These are phyloP conservation scores for Aristolochia californica DNA, from an alignment of 164 flowering plant genomes.

Conservation along the genomic window DNA sequence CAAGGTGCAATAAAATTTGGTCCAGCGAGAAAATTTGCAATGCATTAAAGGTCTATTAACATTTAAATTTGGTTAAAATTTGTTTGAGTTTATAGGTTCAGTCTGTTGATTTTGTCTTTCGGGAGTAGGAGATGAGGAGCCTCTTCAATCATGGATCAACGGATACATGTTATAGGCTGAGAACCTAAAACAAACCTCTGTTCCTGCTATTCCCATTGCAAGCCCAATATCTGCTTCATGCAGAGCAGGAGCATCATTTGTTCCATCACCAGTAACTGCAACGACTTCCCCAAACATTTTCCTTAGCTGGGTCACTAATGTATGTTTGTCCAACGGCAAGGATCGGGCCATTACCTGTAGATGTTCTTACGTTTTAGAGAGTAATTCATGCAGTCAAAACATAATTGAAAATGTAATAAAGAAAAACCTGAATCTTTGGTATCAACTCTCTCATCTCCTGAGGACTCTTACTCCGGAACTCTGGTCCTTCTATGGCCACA, in stretches of 20 bases:
- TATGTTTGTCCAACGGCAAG: constrained; percentile 25
- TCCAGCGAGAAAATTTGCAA: too few relatives aligned
- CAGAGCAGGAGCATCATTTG: constrained; percentile 29
- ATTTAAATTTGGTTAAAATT: too few relatives aligned
- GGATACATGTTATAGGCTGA: neutral
- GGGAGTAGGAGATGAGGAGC: too few relatives aligned
- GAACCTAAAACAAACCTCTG: constrained; percentile 15
- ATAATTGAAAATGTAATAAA: neutral
- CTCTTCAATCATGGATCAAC: neutral
- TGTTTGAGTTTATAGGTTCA: too few relatives aligned
- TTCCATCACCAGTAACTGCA: constrained; percentile 32
- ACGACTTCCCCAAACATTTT: constrained; percentile 18
- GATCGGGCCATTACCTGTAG: constrained; percentile 30
- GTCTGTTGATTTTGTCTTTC: too few relatives aligned
- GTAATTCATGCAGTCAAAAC: neutral
- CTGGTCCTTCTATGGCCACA: constrained; percentile 41
- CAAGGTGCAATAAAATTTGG: too few relatives aligned
- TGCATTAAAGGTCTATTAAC: too few relatives aligned
- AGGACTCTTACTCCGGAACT: constrained; percentile 21
- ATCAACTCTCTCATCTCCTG: constrained; percentile 23
- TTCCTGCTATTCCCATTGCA: constrained; percentile 28
- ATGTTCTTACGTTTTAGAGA: neutral
- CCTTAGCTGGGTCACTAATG: constrained; percentile 20
- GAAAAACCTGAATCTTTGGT: constrained; percentile 31
- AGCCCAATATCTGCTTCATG: constrained; percentile 29